phyloP scores from a whole-genome alignment of 257 asterid species.

The Nyctanthes arbortristis region DNA sequence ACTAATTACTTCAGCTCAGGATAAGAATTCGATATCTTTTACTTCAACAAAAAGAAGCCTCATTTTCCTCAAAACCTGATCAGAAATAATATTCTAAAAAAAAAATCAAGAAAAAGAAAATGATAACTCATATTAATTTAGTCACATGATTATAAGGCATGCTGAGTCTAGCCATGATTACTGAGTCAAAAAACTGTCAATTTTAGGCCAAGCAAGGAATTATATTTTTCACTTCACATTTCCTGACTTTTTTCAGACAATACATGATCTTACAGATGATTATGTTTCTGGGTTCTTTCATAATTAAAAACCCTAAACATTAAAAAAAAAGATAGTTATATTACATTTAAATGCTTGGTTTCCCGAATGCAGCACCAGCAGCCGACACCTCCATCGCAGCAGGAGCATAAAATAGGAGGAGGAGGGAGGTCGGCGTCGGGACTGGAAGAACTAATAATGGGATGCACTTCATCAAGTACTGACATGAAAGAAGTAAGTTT shows the following conservation, averaged over 20 bases:
- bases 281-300: constrained; percentile 32
- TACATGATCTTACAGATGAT: constrained; percentile 76
- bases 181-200: not conserved
- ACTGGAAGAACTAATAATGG: constrained; percentile 96
- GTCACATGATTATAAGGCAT: constrained; percentile 5
- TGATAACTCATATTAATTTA: not conserved
- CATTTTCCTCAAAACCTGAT: too few relatives aligned
- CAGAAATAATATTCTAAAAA: too few relatives aligned
- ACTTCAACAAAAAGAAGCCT: too few relatives aligned
- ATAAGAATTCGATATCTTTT: not conserved
- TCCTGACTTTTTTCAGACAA: constrained; percentile 51
- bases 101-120: not conserved
- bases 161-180: not conserved
- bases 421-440: constrained; percentile 92
- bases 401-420: constrained; percentile 70
- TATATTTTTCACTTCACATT: constrained; percentile 34
- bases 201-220: constrained; percentile 33
- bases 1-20: not conserved
- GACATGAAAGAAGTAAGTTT: constrained; percentile 75
- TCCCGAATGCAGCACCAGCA: constrained; percentile 35
- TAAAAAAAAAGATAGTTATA: not conserved
- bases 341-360: not conserved
- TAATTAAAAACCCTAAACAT: constrained; percentile 1
- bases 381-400: constrained; percentile 4
- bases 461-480: constrained; percentile 81